Evolutionary conservation across 257 asterid genomes (phyloP), one percentile per base, ranked within the genome.

Genomic region (Solanum megistacrolobum): DNA sequence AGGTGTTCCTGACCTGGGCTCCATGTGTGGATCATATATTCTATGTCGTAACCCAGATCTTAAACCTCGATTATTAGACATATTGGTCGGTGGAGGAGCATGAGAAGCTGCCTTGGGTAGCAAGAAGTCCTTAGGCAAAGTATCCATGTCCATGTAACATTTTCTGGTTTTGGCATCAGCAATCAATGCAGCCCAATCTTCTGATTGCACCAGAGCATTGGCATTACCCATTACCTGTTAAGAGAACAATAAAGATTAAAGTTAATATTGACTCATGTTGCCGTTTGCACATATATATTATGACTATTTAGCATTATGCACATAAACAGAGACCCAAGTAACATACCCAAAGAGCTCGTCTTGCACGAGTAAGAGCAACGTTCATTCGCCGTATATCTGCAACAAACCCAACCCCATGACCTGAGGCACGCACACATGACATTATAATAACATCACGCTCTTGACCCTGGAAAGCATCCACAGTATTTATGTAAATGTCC

Each of bases 401-500:
- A 88, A 97, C 99, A 88, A 96, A 97, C 60, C 99, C 99, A 73
- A 97, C 98, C 73, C 99, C 99, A 86, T 95, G 98, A 83, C 92
- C 88, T 31, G 99, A 96, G 20, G 99, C 99, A 87, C 98, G 99
- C 52, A 97, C 99, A 65, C 99, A 97, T 66, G 99, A 97, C 99
- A 97, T 97, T 36, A 97, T 97, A 87, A 97, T 95, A 83, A 97
- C 98, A 91, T 97, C 99, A 31, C 99, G 98, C 90, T 97, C 99
- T 90, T 97, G 99, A 84, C 99, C 99, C 92, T 97, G 99, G 93
- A 97, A 97, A 83, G 99, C 99, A 89, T 97, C 99, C 75, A 97
- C 99, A 41, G 99, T 97, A 86, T 97, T 97, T 65, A 97, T 97
- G 89, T 97, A 97, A 39, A 97, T 94, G 84, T 95, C 98, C 81